Percentiles rank a stretch among this genome's conserved stretches.
Evolutionary conservation across 169 alveolate genomes (phyloP).

Genomic region (Haemoproteus tartakovskyi): DNA sequence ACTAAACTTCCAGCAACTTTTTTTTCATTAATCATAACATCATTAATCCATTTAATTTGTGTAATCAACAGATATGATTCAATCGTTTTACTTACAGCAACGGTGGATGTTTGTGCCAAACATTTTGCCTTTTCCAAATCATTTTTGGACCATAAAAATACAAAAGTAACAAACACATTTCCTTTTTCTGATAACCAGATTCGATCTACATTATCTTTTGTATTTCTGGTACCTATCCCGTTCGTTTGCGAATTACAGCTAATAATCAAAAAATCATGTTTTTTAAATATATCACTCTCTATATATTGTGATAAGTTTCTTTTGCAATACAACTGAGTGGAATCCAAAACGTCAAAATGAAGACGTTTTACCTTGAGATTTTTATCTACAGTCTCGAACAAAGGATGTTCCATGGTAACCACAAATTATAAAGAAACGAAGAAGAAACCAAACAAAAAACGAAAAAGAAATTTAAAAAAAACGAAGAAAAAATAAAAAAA

Average conservation of each 20-base stretch:
- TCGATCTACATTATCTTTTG: not conserved
- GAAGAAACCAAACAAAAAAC: slow-evolving; percentile 1
- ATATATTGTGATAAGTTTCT: slow-evolving; percentile 10
- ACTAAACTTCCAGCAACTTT: slow-evolving; percentile 32
- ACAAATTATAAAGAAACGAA: too few species aligned
- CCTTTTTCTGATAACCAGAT: slow-evolving; percentile 25
- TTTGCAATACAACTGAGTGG: slow-evolving; percentile 2
- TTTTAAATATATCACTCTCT: slow-evolving; percentile 6
- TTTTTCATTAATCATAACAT: slow-evolving; percentile 16
- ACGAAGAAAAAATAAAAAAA: not conserved
- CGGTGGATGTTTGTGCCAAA: slow-evolving; percentile 20
- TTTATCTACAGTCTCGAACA: too few species aligned
- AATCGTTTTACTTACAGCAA: slow-evolving; percentile 25
- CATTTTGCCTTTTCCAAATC: not conserved
- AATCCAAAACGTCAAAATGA: slow-evolving; percentile 6
- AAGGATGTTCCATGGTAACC: too few species aligned
- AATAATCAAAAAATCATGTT: not conserved
- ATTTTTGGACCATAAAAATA: slow-evolving; percentile 30
- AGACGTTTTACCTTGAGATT: too few species aligned
- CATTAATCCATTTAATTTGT: slow-evolving; percentile 30
- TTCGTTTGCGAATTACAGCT: slow-evolving; percentile 23
- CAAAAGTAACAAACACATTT: slow-evolving; percentile 31
- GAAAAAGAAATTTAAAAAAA: not conserved
- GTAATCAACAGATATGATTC: slow-evolving; percentile 12
- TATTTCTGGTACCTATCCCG: slow-evolving; percentile 11